Evolutionary conservation across 441 rosid species (phyloP).

Genomic region (Pelargonium cotyledonis): DNA sequence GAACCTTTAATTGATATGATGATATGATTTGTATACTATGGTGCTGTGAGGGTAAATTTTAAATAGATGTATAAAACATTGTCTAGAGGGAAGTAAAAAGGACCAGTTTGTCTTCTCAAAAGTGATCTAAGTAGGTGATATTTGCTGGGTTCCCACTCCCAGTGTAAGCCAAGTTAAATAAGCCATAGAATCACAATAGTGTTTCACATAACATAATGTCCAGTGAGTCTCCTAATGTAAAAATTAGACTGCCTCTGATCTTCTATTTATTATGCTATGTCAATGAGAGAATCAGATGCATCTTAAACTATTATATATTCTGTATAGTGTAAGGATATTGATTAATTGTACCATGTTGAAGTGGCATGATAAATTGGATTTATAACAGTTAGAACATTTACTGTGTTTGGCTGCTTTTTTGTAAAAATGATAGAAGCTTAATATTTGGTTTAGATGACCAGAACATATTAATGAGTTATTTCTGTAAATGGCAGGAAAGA

Average conservation of each 20-base stretch:
- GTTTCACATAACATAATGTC: too few relatives aligned
- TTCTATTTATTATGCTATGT: background rate
- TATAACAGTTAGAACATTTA: background rate
- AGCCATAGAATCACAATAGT: too few relatives aligned
- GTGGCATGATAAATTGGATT: background rate
- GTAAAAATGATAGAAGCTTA: background rate
- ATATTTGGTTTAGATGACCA: conserved; percentile 6
- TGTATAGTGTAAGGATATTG: background rate
- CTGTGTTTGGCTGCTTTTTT: background rate
- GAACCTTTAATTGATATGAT: too few relatives aligned
- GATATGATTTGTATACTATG: too few relatives aligned
- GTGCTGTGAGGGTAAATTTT: too few relatives aligned
- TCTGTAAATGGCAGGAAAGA: conserved; percentile 1
- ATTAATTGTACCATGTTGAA: background rate
- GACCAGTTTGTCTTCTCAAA: too few relatives aligned
- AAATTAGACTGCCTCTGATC: background rate
- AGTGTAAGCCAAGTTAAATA: too few relatives aligned
- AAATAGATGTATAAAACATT: too few relatives aligned
- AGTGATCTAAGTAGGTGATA: too few relatives aligned
- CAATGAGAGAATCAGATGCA: background rate
- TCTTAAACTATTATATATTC: background rate
- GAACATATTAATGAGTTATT: background rate
- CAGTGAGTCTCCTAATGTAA: background rate
- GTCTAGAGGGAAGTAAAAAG: too few relatives aligned
- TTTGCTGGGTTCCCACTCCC: too few relatives aligned